Base-by-base conservation (phyloP, 495 filamentous ascomycete genomes). In the Trichoderma virens region DNA sequence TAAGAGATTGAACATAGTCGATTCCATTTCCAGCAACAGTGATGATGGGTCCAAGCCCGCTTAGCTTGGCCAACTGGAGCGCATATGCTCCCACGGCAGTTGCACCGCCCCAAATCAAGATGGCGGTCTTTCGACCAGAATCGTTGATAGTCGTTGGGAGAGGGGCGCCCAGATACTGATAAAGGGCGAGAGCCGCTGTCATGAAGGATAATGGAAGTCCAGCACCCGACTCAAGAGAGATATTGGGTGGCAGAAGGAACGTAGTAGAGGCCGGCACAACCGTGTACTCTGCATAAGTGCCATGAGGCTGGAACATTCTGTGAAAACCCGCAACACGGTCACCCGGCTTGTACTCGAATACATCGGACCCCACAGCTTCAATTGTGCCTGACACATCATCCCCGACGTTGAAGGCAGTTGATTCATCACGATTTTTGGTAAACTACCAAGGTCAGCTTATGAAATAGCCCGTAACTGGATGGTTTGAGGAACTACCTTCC, bases 251-350 rank as follows among this genome's bases (percentile, higher is more conserved):
- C 20, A 82, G 64, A 60, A 73, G 73, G 65, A 81, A 77, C 0
- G 76, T 76, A 1, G 75, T 76, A 20, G 65, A 68, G 30, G 70
- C 75, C n/a, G 70, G 72, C 7, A 73, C 73, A 6, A 80, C 65
- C 18, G 75, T 70, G 34, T 79, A 80, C 67, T 80, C 75, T 5
- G 73, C 74, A 62, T 71, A 78, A 56, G 65, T 72, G 23, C 78
- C 78, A 16, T 64, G 30, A 1, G 68, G 66, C 1, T 69, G 62
- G 5, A 61, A 13, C 68, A 71, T 71, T 30, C 68, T 67, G 66
- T 80, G 76, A 31, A 79, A 72, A 5, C 72, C 74, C 14, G 74
- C 72, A n/a, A 81, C 78, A 16, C 73, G 73, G 67, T 80, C 78
- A 43, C 78, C 78, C 3, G 66, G 64, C 28, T 76, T 73, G 70